Evolutionary conservation across 2,329 filamentous ascomycete species (phyloP), one percentile per base, ranked within the genome.

Genomic region (Pseudogymnoascus sp.): DNA sequence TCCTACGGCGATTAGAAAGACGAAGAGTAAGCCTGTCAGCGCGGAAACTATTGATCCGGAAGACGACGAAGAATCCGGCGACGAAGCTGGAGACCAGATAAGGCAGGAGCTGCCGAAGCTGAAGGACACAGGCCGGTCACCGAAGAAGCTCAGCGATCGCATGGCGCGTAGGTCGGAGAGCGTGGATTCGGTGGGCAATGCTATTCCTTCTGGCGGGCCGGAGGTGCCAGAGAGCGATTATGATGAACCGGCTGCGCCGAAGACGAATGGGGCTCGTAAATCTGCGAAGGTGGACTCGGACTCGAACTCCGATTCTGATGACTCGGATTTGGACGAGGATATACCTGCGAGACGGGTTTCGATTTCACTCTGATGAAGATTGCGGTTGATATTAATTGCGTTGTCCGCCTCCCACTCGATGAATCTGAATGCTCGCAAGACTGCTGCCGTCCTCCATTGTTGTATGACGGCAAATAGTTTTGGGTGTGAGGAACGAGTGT

Each of bases 131-230:
- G 59, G 23, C 34, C 61, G 14, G 16, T 59, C 62, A 37, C 51
- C 37, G 34, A 65, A 47, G 26, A 67, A 66, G 16, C 60, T 66
- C 31, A 60, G 66, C 26, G 42, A 66, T 16, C 62, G 62, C 4
- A 69, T 69, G 67, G 63, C 64, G 36, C 37, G 57, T 11, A 23
- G 47, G 10, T 66, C 61, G 8, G 66, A 65, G 57, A 65, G 63
- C 59, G 51, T 57, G 51, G 51, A 57, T 5, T 57, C 51, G 5
- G 5, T 57, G 6, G 51, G 51, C n/a, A 57, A 57, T 57, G 51
- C 51, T 14, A 12, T 34, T 3, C 51, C 51, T 7, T 57, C 51
- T 7, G 51, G 51, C 34, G 51, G 51, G 2, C 51, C 51, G 2
- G 51, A 57, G 29, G 51, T 57, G 1, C 51, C 51, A 1, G 51